A percentile compares a stretch with the other conserved stretches of the same genome.
phyloP scores from a whole-genome alignment of 305 asterid species.

The Stenogyne calaminthoides region DNA sequence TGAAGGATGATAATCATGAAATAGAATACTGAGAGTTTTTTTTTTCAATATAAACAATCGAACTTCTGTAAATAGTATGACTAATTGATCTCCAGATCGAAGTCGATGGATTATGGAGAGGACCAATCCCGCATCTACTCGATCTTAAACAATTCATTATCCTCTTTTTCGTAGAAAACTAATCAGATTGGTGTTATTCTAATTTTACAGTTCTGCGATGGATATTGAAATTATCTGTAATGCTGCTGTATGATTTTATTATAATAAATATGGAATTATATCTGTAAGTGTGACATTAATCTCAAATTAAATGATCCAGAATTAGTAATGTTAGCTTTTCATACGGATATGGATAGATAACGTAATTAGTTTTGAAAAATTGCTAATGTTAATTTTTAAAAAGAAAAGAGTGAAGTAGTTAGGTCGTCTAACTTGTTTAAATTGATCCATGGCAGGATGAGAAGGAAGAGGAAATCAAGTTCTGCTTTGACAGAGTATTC shows the following conservation, averaged over 20 bases:
- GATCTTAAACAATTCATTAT: not conserved
- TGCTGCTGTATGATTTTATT: not conserved
- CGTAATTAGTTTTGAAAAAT: not conserved
- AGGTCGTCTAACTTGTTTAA: slow-evolving; percentile 2
- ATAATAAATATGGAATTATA: not conserved
- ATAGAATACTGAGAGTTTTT: not conserved
- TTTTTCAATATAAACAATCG: not conserved
- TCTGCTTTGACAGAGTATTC: slow-evolving; percentile 75
- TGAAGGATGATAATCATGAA: not conserved
- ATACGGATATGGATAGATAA: not conserved
- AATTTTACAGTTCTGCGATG: not conserved
- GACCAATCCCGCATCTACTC: not conserved
- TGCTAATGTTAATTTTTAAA: not conserved
- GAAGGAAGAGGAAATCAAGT: slow-evolving; percentile 73
- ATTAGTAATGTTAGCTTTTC: not conserved
- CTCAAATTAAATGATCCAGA: not conserved
- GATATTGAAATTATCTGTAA: not conserved
- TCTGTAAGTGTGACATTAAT: not conserved
- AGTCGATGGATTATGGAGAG: not conserved
- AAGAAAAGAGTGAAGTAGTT: not conserved
- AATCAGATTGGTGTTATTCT: not conserved
- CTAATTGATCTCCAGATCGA: not conserved
- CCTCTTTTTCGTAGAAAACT: not conserved
- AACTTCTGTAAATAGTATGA: not conserved
- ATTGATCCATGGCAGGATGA: slow-evolving; percentile 56